A percentile compares a stretch with the other conserved stretches of the same genome.
phyloP scores from a whole-genome alignment of 306 rosid genomes.

The Prunus salicina region DNA sequence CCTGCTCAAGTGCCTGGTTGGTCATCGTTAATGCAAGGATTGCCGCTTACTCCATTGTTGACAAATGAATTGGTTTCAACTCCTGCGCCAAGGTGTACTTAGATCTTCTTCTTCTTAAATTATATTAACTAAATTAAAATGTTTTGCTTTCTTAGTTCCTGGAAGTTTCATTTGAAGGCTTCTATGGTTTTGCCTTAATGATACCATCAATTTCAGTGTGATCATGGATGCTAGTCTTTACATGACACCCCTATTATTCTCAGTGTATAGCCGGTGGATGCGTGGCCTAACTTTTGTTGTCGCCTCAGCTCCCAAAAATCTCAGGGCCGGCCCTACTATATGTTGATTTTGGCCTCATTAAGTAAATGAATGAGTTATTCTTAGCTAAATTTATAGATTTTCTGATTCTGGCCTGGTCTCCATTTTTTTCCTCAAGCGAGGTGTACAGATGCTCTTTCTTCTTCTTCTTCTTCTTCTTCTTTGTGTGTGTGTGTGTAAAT shows the following conservation, averaged over 20 bases:
- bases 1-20: conserved; percentile 75
- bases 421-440: conserved; percentile 83
- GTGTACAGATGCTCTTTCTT: conserved; percentile 89
- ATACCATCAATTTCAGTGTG: conserved; percentile 2
- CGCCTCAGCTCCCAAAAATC: conserved; percentile 8
- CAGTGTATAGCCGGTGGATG: neutral
- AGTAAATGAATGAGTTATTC: neutral
- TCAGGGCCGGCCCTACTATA: conserved; percentile 14
- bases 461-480: too few species aligned
- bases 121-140: too few species aligned
- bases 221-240: neutral
- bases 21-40: conserved; percentile 89
- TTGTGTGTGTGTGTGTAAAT: conserved; percentile 31
- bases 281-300: too few species aligned
- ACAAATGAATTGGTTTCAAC: conserved; percentile 68
- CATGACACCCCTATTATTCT: conserved; percentile 31
- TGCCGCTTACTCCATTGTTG: conserved; percentile 61
- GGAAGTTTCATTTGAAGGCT: neutral
- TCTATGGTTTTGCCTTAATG: neutral
- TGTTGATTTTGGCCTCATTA: neutral
- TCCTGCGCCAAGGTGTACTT: conserved; percentile 85
- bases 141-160: too few species aligned
- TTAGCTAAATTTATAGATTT: neutral
- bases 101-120: neutral
- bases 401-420: conserved; percentile 62